phyloP scores from a whole-genome alignment of 139 green algal species.

The Astrephomene gubernaculifera region DNA sequence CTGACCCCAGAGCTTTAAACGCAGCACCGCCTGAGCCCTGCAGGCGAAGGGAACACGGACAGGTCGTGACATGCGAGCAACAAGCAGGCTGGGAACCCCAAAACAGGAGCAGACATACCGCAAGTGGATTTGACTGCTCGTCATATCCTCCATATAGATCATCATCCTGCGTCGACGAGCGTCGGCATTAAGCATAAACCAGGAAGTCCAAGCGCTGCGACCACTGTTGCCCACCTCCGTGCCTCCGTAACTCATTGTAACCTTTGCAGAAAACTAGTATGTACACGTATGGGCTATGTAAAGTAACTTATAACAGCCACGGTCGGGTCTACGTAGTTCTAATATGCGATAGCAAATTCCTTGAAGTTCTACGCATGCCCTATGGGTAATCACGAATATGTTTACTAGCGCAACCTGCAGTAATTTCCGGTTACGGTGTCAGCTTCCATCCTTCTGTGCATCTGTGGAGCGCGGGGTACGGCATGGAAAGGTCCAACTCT shows the following conservation, averaged over 20 bases:
- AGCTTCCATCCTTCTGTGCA: too few relatives aligned
- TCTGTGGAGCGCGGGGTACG: too few relatives aligned
- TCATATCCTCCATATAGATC: conserved; percentile 79
- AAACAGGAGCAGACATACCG: conserved; percentile 11
- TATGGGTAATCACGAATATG: too few relatives aligned
- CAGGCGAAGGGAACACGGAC: background rate
- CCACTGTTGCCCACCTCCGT: conserved; percentile 5
- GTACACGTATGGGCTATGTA: background rate
- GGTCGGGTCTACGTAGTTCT: conserved; percentile 23
- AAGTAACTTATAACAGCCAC: too few relatives aligned
- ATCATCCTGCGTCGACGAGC: conserved; percentile 53
- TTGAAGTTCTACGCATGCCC: too few relatives aligned
- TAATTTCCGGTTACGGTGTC: too few relatives aligned
- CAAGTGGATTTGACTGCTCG: conserved; percentile 55
- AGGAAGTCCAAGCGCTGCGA: background rate
- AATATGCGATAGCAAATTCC: background rate
- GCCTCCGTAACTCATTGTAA: conserved; percentile 24
- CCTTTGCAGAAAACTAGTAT: background rate
- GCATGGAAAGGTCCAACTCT: too few relatives aligned
- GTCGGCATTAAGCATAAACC: background rate
- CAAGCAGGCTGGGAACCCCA: background rate
- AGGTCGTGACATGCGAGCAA: conserved; percentile 11
- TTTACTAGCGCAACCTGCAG: too few relatives aligned
- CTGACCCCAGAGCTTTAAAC: conserved; percentile 50
- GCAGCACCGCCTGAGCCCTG: conserved; percentile 32